Evolutionary conservation across 176 grass and related monocot species (phyloP), one percentile per base, ranked within the genome.

Genomic region (Panicum miliaceum): DNA sequence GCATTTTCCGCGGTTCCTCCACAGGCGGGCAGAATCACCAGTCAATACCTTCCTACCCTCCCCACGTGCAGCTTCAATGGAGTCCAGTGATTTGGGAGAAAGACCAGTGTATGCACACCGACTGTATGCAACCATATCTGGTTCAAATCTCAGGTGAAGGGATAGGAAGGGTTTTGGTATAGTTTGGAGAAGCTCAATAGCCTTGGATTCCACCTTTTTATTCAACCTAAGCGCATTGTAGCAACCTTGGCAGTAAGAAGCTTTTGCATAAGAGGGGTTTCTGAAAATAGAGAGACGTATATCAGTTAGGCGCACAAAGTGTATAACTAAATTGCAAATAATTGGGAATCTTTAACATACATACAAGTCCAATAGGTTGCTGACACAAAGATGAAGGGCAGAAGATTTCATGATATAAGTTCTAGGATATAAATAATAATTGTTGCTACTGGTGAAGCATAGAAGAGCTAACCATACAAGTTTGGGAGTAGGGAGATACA

Each of bases 161-260:
- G 97, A 92, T 79, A 99, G 57, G 86, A 96, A 99, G 35, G 97
- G 97, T 86, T 96, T 96, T 42, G 93, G 93, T 87, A 99, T 96
- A 11, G 86, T 75, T 76, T 89, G 75, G 7, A 96, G 80, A 75
- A 99, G 93, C 22, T 86, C 42, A 68, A 61, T 45, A 85, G 85
- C 93, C 87, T 92, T 96, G 12, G 68, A 60, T 86, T 92, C 90
- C 83, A 99, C 89, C 14, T 91, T 86, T 77, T 84, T 99, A 47
- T 82, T 94, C 51, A 96, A 89, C 59, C 51, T 83, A 36, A 96
- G 86, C 14, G 97, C 93, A 81, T 73, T 88, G 78, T 96, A 99
- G 81, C 97, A 99, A 73, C 93, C 93, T 84, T 93, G 97, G 65
- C 93, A 96, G 37, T 94, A 92, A 20, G 91, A 88, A 77, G 93